These are phyloP conservation scores for Sechiopsis laciniata DNA, from an alignment of 306 rosid species.

Conservation along the genomic window DNA sequence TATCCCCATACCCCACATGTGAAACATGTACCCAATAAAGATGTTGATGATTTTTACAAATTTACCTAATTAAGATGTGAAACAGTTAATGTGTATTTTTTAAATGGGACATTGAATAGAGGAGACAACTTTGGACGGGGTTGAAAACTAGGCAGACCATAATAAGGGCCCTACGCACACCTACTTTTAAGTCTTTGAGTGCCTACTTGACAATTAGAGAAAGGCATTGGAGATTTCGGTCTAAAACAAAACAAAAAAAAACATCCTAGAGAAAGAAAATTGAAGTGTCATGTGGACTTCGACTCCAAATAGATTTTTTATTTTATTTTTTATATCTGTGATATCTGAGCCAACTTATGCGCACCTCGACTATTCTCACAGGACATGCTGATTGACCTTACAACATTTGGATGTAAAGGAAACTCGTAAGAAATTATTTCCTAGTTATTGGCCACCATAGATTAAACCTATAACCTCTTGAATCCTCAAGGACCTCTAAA, in stretches of 20 bases:
- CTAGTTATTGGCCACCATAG: too few species aligned
- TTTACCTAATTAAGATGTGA: neutral
- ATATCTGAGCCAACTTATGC: too few species aligned
- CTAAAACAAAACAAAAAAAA: neutral
- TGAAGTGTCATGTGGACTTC: neutral
- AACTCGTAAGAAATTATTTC: too few species aligned
- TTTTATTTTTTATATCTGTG: neutral
- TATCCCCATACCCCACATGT: slow-evolving; percentile 1
- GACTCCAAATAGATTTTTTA: neutral
- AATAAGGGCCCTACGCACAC: neutral
- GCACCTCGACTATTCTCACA: too few species aligned
- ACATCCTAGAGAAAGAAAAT: neutral
- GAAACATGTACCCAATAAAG: neutral
- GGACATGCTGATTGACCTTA: too few species aligned
- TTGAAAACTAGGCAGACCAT: neutral
- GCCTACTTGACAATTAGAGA: slow-evolving; percentile 2
- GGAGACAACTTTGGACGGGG: neutral
- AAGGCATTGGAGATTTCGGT: neutral
- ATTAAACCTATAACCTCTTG: too few species aligned
- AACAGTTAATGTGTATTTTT: neutral
- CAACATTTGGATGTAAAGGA: too few species aligned
- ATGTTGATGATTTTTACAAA: neutral
- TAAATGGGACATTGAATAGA: neutral
- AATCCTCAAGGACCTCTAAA: too few species aligned
- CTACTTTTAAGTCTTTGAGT: neutral